Evolutionary conservation across 768 basidiomycete genomes (phyloP).

Genomic region (Termitomyces sp.): DNA sequence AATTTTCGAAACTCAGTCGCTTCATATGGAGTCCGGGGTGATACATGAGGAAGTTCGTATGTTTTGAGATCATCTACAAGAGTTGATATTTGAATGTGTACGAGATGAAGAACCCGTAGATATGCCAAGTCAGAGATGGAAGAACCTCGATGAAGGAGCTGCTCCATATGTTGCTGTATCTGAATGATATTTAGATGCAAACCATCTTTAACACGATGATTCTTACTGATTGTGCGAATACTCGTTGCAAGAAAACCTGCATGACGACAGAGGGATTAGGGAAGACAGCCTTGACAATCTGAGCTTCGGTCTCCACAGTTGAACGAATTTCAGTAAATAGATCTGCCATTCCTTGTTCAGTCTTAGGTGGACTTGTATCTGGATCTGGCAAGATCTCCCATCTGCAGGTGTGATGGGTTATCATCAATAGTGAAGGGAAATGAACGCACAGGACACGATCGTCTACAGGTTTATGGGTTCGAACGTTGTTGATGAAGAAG

Average conservation of each 20-base stretch:
- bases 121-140: conserved; percentile 85
- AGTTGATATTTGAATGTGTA: conserved; percentile 69
- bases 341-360: conserved; percentile 71
- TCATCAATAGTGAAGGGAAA: not conserved
- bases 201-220: not conserved
- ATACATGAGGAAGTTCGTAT: conserved; percentile 74
- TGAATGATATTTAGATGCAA: conserved; percentile 22
- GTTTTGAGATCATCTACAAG: conserved; percentile 89
- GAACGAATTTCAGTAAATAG: conserved; percentile 83
- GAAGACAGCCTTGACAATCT: conserved; percentile 98
- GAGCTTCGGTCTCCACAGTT: conserved; percentile 92
- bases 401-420: conserved; percentile 32
- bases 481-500: conserved; percentile 95
- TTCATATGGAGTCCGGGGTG: conserved; percentile 60
- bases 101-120: conserved; percentile 83
- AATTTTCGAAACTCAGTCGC: conserved; percentile 54
- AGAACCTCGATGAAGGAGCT: conserved; percentile 69
- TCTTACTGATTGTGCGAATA: conserved; percentile 93
- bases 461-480: conserved; percentile 49
- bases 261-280: conserved; percentile 94
- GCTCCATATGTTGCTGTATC: conserved; percentile 97
- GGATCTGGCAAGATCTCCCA: conserved; percentile 84
- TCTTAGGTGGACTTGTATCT: conserved; percentile 65
- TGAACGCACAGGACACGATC: conserved; percentile 50
- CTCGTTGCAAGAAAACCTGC: conserved; percentile 95